Percentiles rank a stretch among this genome's conserved stretches.
Evolutionary conservation across 2,329 filamentous ascomycete species (phyloP).

Genomic region (Decorospora gaudefroyi): DNA sequence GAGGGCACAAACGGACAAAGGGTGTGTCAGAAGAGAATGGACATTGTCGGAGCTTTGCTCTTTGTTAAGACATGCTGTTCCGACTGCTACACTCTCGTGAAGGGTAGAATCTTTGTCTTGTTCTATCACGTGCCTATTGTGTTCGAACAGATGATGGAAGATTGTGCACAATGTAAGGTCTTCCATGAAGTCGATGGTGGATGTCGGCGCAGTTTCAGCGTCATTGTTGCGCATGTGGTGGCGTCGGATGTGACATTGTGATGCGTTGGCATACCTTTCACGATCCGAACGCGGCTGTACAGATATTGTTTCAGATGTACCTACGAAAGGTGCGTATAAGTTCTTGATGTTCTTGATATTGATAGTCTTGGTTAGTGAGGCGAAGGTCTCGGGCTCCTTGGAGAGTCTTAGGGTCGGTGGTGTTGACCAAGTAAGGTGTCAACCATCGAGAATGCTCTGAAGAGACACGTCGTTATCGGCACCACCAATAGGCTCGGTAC

Average conservation of each 20-base stretch:
- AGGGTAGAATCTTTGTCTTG: constrained; percentile 30
- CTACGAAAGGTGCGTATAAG: background rate
- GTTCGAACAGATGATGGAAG: constrained; percentile 11
- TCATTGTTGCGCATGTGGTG: constrained; percentile 3
- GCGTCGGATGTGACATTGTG: constrained; percentile 13
- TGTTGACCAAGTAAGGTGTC: constrained; percentile 10
- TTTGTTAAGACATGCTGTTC: constrained; percentile 35
- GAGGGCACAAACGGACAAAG: constrained; percentile 35
- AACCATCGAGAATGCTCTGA: constrained; percentile 59
- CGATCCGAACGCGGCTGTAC: constrained; percentile 7
- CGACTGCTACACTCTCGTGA: constrained; percentile 18
- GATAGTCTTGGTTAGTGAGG: background rate
- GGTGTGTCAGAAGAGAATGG: constrained; percentile 17
- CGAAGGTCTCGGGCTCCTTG: background rate
- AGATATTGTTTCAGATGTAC: constrained; percentile 9
- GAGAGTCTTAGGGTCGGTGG: background rate
- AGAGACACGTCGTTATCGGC: constrained; percentile 54
- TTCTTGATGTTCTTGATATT: background rate
- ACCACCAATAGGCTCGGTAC: constrained; percentile 67
- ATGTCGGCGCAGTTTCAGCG: background rate
- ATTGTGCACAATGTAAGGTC: constrained; percentile 21
- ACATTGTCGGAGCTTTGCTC: constrained; percentile 36
- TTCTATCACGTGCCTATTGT: constrained; percentile 26
- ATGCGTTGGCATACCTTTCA: constrained; percentile 19
- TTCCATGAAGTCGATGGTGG: background rate